These are phyloP conservation scores for Backusella psychrophila DNA, from an alignment of 192 early-diverging fungal genomes.

Conservation along the genomic window DNA sequence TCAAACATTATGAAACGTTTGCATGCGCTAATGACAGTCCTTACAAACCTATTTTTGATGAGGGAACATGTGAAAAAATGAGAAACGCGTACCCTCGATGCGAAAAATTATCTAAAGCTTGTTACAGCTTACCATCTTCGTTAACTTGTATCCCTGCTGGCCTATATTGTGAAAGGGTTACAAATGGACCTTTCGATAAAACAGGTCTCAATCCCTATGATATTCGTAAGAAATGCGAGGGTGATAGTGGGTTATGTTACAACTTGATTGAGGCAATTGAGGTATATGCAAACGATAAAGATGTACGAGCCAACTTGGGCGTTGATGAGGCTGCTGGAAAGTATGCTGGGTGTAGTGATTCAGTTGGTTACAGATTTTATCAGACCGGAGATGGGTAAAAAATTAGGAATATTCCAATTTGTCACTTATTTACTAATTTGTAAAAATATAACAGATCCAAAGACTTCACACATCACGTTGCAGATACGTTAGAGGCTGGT, in stretches of 20 bases:
- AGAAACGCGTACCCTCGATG: slow-evolving; percentile 71
- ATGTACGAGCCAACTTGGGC: slow-evolving; percentile 75
- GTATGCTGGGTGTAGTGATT: slow-evolving; percentile 75
- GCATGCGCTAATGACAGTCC: slow-evolving; percentile 53
- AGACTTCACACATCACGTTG: slow-evolving; percentile 16
- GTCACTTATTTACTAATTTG: slow-evolving; percentile 28
- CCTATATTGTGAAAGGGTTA: slow-evolving; percentile 26
- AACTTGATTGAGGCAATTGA: slow-evolving; percentile 80
- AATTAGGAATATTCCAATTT: slow-evolving; percentile 19
- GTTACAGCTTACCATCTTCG: slow-evolving; percentile 80
- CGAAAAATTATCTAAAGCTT: slow-evolving; percentile 68
- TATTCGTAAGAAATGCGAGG: slow-evolving; percentile 82
- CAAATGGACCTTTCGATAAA: slow-evolving; percentile 1
- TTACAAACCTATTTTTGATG: slow-evolving; percentile 74
- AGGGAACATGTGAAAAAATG: slow-evolving; percentile 79
- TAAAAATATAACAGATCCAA: slow-evolving; percentile 10
- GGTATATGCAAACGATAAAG: slow-evolving; percentile 70
- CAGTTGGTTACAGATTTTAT: slow-evolving; percentile 23
- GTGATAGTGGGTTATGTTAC: slow-evolving; percentile 81
- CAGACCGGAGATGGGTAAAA: slow-evolving; percentile 24
- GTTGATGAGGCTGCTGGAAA: slow-evolving; percentile 61
- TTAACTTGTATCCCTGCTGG: slow-evolving; percentile 81
- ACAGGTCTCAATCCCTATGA: slow-evolving; percentile 76
- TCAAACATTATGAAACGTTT: slow-evolving; percentile 81
- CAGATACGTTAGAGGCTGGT: slow-evolving; percentile 68